Evolutionary conservation across 805 yeast genomes (phyloP), one percentile per base, ranked within the genome.

Genomic region (Wickerhamomyces tratensis): DNA sequence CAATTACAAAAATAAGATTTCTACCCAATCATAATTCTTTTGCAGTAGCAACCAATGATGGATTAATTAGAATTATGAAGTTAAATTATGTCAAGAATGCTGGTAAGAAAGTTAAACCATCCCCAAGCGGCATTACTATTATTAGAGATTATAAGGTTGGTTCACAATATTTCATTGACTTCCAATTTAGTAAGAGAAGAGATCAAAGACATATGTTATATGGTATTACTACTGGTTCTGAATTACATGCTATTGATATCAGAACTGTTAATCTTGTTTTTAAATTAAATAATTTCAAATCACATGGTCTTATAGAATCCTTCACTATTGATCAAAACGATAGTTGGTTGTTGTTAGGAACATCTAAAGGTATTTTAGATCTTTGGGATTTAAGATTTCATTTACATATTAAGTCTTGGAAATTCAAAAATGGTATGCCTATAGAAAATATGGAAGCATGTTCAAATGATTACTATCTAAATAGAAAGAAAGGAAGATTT

Each of bases 301-400:
- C 70, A 2, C 82, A 79, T 62, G 98, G 98, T 0, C 62, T 75
- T 2, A 73, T 82, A 0, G 72, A 79, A 0, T 62, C 81, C 14
- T 75, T 87, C 52, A 68, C 76, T 1, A 60, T 83, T 25, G 83
- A 81, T 42, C 58, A 63, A 0, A 62, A 68, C 13, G 61, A 66
- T 26, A 63, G 72, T 6, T 86, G 96, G 86, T 56, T 86, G 1
- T 57, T 86, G 8, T 56, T 82, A 2, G 97, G 96, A 0, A 86
- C 96, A 0, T 64, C 74, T 0, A 73, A 72, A 35, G 97, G 97
- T 1, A 64, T 81, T 1, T 56, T 93, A 30, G 79, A 78, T 48
- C 61, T 91, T 13, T 88, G 96, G 95, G 96, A 88, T 58, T 49
- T 85, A 33, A 65, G 94, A 42, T 86, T 87, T 57, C 69, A 69